Percentiles rank a stretch among this genome's conserved stretches.
Conservation (phyloP, 805 yeast genomes). For the Ogataea minuta region DNA sequence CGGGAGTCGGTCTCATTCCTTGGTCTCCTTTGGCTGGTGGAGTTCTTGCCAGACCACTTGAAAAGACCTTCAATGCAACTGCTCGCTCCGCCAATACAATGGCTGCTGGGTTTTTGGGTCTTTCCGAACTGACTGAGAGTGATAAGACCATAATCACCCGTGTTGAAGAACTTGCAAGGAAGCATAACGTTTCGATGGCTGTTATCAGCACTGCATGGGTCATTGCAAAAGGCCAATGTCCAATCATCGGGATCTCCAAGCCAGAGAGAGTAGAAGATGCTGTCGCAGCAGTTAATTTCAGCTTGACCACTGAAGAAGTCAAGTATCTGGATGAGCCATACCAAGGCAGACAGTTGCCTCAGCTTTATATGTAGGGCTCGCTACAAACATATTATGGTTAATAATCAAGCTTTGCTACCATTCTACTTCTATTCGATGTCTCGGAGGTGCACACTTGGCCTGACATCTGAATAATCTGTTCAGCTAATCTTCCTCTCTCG, state of each 20-base stretch:
- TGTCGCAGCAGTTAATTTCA: conserved; percentile 39
- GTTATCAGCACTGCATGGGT: conserved; percentile 56
- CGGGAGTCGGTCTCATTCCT: conserved; percentile 56
- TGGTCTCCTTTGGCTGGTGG: conserved; percentile 56
- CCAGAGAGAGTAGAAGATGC: conserved; percentile 52
- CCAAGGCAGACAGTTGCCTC: conserved; percentile 6
- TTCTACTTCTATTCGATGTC: no score
- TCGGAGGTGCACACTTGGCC: no score
- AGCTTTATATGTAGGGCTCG: conserved; percentile 2
- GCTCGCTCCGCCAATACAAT: conserved; percentile 4
- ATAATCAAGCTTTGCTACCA: no score
- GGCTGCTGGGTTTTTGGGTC: conserved; percentile 8
- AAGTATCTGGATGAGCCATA: conserved; percentile 39
- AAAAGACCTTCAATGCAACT: conserved; percentile 5
- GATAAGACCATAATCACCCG: conserved; percentile 42
- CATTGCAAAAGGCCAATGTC: conserved; percentile 46
- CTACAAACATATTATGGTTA: no score
- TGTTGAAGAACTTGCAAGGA: conserved; percentile 54
- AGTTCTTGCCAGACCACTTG: conserved; percentile 46
- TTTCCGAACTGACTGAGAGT: conserved; percentile 20
- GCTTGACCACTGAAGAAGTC: conserved; percentile 38
- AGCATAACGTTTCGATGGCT: conserved; percentile 51
- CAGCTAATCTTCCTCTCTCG: no score
- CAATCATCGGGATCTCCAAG: conserved; percentile 55
- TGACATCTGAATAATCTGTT: no score